phyloP scores from a whole-genome alignment of 129 eudicot genomes.

The Flaveria robusta region DNA sequence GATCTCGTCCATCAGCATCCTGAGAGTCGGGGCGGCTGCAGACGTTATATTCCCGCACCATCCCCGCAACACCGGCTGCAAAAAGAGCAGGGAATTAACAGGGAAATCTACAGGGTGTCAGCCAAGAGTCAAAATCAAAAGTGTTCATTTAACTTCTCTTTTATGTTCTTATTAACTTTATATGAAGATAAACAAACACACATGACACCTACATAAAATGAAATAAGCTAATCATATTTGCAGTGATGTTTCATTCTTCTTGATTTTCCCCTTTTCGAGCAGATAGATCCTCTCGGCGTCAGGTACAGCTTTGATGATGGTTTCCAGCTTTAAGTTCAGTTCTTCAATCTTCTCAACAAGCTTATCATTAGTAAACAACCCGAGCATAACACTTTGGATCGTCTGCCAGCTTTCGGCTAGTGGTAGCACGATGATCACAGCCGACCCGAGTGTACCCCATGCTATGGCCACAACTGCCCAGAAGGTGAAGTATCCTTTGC shows the following conservation, averaged over 20 bases:
- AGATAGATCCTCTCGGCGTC: slow-evolving; percentile 77
- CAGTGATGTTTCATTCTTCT: slow-evolving; percentile 60
- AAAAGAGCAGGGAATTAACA: no score
- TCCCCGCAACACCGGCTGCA: no score
- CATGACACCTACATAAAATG: background rate
- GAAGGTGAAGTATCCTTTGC: slow-evolving; percentile 77
- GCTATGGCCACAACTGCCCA: slow-evolving; percentile 95
- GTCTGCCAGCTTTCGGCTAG: slow-evolving; percentile 85
- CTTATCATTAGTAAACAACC: slow-evolving; percentile 86
- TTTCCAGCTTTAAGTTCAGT: slow-evolving; percentile 65
- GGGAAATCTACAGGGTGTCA: no score
- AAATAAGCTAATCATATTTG: slow-evolving; percentile 13
- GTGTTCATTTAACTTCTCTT: background rate
- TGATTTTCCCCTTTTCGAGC: slow-evolving; percentile 77
- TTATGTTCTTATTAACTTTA: background rate
- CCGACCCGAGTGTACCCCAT: slow-evolving; percentile 96
- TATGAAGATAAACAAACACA: background rate
- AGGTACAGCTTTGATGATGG: slow-evolving; percentile 67
- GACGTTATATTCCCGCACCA: no score
- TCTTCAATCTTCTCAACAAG: slow-evolving; percentile 79
- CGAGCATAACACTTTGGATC: slow-evolving; percentile 55
- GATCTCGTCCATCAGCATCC: no score
- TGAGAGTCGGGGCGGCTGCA: no score
- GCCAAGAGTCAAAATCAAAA: no score
- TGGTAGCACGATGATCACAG: slow-evolving; percentile 78